These are phyloP conservation scores for Seiridium cupressi DNA, from an alignment of 2,329 filamentous ascomycete genomes.

Conservation along the genomic window DNA sequence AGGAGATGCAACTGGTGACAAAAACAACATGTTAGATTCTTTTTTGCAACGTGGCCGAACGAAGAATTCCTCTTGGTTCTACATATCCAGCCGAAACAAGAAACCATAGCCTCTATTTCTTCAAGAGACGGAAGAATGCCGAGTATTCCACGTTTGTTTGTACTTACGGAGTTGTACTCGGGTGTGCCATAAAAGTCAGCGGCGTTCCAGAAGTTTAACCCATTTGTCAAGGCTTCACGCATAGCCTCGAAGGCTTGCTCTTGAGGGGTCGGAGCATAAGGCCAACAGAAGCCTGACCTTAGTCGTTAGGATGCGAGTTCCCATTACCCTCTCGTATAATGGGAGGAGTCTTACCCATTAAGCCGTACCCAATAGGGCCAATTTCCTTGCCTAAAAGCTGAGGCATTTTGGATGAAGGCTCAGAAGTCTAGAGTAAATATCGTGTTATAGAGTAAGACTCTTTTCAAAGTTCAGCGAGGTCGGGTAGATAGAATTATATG, in stretches of 20 bases:
- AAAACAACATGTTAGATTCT: too few relatives aligned
- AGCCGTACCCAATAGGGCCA: slow-evolving; percentile 10
- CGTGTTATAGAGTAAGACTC: too few relatives aligned
- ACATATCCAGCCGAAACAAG: too few relatives aligned
- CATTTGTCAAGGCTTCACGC: slow-evolving; percentile 39
- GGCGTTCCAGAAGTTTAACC: slow-evolving; percentile 49
- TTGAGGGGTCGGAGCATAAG: slow-evolving; percentile 24
- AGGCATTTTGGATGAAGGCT: slow-evolving; percentile 2
- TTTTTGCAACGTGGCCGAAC: too few relatives aligned
- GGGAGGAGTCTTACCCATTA: slow-evolving; percentile 8
- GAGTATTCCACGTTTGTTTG: too few relatives aligned
- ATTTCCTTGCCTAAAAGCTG: slow-evolving; percentile 9
- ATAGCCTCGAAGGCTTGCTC: slow-evolving; percentile 46
- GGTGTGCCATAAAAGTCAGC: slow-evolving; percentile 55
- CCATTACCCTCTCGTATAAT: background rate
- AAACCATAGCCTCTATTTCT: too few relatives aligned
- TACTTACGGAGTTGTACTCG: slow-evolving; percentile 40
- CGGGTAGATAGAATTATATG: too few relatives aligned
- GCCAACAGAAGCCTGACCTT: slow-evolving; percentile 26
- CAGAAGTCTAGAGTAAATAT: too few relatives aligned
- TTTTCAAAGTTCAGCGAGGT: too few relatives aligned
- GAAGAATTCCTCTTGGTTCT: too few relatives aligned
- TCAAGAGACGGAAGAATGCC: too few relatives aligned
- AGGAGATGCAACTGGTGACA: slow-evolving; percentile 39
- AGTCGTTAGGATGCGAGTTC: background rate